phyloP scores from a whole-genome alignment of 1,284 basidiomycete genomes.

The Mycena citricolor region DNA sequence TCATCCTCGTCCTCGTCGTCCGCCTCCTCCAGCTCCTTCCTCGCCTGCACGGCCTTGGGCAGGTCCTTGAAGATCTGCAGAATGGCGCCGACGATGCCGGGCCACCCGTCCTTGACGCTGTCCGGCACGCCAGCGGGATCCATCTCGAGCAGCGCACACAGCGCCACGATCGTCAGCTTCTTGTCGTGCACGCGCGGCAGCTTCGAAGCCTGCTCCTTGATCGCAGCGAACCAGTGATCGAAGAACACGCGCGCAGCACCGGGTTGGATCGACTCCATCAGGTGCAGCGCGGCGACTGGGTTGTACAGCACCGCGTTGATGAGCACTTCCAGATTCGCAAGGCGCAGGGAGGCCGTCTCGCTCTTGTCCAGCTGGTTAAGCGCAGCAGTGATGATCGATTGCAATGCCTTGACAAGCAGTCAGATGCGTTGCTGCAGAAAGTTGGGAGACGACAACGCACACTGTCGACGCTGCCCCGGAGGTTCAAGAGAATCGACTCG shows the following conservation, averaged over 20 bases:
- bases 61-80: conserved; percentile 74
- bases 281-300: conserved; percentile 69
- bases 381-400: conserved; percentile 61
- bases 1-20: conserved; percentile 66
- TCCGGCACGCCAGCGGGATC: conserved; percentile 57
- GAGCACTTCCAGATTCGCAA: conserved; percentile 81
- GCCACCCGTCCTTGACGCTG: conserved; percentile 67
- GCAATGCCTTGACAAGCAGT: conserved; percentile 34
- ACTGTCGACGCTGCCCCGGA: conserved; percentile 76
- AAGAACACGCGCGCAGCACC: conserved; percentile 72
- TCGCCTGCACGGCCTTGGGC: conserved; percentile 70
- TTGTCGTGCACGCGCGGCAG: conserved; percentile 91
- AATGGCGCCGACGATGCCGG: conserved; percentile 65
- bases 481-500: conserved; percentile 79
- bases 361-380: conserved; percentile 57
- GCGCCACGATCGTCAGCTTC: conserved; percentile 76
- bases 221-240: conserved; percentile 74
- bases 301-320: conserved; percentile 88
- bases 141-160: conserved; percentile 75
- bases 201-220: conserved; percentile 54
- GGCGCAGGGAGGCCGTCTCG: conserved; percentile 63
- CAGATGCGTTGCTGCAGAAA: background rate
- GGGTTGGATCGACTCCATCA: conserved; percentile 66
- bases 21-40: conserved; percentile 64
- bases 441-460: conserved; percentile 39